phyloP scores from a whole-genome alignment of 495 filamentous ascomycete genomes.

The Penicillium manginii region DNA sequence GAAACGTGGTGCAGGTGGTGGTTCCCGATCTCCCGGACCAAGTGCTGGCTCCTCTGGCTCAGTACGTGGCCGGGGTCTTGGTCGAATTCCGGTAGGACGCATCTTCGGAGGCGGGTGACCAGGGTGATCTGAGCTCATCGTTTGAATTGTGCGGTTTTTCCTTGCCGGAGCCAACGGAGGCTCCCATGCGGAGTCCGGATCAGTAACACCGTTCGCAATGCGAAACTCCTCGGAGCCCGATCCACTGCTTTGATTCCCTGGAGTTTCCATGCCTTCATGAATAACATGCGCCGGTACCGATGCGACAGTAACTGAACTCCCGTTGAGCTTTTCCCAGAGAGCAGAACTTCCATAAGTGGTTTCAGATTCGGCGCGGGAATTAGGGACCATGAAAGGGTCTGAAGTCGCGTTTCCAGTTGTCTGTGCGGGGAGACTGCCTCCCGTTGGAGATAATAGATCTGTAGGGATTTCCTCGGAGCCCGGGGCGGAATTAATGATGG shows the following conservation, averaged over 20 bases:
- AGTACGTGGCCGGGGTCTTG: slow-evolving; percentile 51
- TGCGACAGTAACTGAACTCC: slow-evolving; percentile 45
- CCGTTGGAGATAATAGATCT: slow-evolving; percentile 42
- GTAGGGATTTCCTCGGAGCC: slow-evolving; percentile 39
- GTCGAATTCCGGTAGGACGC: slow-evolving; percentile 56
- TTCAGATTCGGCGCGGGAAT: slow-evolving; percentile 43
- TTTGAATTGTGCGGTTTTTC: slow-evolving; percentile 62
- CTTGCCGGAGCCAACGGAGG: slow-evolving; percentile 71
- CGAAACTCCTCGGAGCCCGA: slow-evolving; percentile 49
- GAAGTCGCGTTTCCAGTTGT: slow-evolving; percentile 44
- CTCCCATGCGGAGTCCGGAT: slow-evolving; percentile 48
- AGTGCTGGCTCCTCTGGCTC: slow-evolving; percentile 53
- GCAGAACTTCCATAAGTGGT: slow-evolving; percentile 53
- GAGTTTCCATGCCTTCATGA: slow-evolving; percentile 48
- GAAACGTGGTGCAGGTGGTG: slow-evolving; percentile 36
- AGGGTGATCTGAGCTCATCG: slow-evolving; percentile 50
- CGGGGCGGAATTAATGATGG: slow-evolving; percentile 47
- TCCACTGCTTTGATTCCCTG: slow-evolving; percentile 45
- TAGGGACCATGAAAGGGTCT: slow-evolving; percentile 53
- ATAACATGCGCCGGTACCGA: slow-evolving; percentile 33
- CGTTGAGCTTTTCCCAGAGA: slow-evolving; percentile 62
- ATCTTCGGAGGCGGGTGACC: slow-evolving; percentile 69
- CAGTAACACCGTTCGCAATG: slow-evolving; percentile 38
- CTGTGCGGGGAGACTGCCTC: slow-evolving; percentile 46
- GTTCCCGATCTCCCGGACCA: slow-evolving; percentile 38